Evolutionary conservation across 2,329 filamentous ascomycete species (phyloP).

Genomic region (Ceratocystis albifundus): DNA sequence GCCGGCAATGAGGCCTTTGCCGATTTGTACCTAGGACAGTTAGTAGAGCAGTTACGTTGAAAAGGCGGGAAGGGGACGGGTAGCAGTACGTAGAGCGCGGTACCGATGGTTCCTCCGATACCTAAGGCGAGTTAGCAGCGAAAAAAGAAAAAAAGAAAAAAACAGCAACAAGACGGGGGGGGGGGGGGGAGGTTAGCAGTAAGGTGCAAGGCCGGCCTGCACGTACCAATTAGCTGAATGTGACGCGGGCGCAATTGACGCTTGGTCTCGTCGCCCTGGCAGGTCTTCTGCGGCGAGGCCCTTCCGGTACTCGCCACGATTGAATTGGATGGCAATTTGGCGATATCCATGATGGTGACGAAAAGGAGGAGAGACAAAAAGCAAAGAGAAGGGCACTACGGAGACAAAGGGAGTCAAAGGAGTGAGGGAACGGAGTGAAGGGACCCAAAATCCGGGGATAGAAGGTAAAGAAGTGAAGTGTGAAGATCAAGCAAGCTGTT

Average conservation of each 20-base stretch:
- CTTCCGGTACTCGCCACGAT: neutral
- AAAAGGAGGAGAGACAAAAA: neutral
- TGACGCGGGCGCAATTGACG: slow-evolving; percentile 45
- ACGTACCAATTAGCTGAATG: slow-evolving; percentile 41
- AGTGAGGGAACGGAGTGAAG: neutral
- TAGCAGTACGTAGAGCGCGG: slow-evolving; percentile 42
- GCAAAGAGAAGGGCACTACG: neutral
- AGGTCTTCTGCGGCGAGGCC: neutral
- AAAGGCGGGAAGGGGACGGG: neutral
- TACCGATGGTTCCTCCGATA: slow-evolving; percentile 55
- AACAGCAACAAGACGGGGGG: neutral
- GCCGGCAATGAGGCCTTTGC: slow-evolving; percentile 45
- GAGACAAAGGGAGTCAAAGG: neutral
- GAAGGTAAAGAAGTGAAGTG: neutral
- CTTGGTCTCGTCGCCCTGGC: slow-evolving; percentile 32
- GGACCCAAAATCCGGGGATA: neutral
- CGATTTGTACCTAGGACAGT: slow-evolving; percentile 36
- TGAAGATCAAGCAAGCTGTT: neutral
- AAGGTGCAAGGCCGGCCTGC: no score
- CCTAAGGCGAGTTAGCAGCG: slow-evolving; percentile 28
- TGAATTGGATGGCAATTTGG: neutral
- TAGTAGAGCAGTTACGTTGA: slow-evolving; percentile 4
- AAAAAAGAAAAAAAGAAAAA: no score
- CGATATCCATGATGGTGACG: slow-evolving; percentile 4
- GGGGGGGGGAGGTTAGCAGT: neutral